These are phyloP conservation scores for Fusarium udum DNA, from an alignment of 2,329 filamentous ascomycete species.

Conservation along the genomic window DNA sequence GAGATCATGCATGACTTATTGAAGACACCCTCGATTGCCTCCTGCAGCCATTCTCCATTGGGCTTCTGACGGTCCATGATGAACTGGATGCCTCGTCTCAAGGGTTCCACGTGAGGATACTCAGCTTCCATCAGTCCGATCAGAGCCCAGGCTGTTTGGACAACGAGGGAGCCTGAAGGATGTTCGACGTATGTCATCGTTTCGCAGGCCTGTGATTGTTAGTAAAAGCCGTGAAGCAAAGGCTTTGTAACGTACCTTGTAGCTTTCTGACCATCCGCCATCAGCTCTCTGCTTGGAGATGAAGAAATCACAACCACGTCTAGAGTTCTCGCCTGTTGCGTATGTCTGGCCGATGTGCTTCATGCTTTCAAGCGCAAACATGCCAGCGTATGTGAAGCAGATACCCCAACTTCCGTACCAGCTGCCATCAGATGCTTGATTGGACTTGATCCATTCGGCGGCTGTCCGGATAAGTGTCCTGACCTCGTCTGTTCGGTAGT, in stretches of 20 bases:
- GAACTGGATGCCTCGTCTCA: constrained; percentile 79
- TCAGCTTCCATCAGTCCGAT: constrained; percentile 84
- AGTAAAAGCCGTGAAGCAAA: not conserved
- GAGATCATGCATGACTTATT: constrained; percentile 99
- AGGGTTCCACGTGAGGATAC: constrained; percentile 77
- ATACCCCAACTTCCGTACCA: constrained; percentile 99
- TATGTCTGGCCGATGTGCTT: constrained; percentile 84
- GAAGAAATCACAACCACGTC: constrained; percentile 85
- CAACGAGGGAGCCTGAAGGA: constrained; percentile 80
- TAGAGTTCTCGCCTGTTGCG: constrained; percentile 73
- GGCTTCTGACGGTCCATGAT: constrained; percentile 85
- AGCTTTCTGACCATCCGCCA: constrained; percentile 97
- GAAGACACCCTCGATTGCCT: constrained; percentile 97
- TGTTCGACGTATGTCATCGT: constrained; percentile 80
- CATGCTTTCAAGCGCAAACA: constrained; percentile 94
- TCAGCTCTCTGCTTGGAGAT: constrained; percentile 85
- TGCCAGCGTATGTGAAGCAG: constrained; percentile 95
- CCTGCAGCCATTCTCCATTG: constrained; percentile 95
- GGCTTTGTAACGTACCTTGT: constrained; percentile 63
- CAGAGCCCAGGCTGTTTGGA: constrained; percentile 92
- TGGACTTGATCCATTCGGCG: constrained; percentile 81
- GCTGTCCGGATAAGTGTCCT: constrained; percentile 75
- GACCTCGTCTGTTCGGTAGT: constrained; percentile 82
- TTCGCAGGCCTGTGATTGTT: constrained; percentile 72
- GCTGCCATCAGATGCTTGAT: constrained; percentile 82